phyloP scores from a whole-genome alignment of 805 yeast species.

The Pichia manshurica region DNA sequence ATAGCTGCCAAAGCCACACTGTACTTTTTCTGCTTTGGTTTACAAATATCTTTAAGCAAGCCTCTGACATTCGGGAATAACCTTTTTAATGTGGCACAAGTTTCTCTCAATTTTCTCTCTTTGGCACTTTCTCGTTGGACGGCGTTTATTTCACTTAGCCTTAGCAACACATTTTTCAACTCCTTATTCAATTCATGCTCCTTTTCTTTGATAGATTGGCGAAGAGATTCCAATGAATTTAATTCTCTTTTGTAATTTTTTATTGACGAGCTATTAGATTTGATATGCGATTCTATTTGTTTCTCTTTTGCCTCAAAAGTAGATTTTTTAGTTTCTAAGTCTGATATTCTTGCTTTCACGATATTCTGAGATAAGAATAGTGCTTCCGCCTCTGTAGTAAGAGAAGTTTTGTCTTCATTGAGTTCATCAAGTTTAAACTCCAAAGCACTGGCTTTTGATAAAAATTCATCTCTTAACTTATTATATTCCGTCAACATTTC shows the following conservation, averaged over 20 bases:
- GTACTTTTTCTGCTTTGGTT: slow-evolving; percentile 67
- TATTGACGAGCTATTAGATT: slow-evolving; percentile 31
- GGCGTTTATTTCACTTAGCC: slow-evolving; percentile 69
- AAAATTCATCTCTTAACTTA: slow-evolving; percentile 46
- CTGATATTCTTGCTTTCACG: slow-evolving; percentile 32
- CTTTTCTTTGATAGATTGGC: slow-evolving; percentile 35
- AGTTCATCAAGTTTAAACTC: slow-evolving; percentile 46
- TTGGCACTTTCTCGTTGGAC: slow-evolving; percentile 68
- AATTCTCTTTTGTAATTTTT: slow-evolving; percentile 24
- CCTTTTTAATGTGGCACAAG: slow-evolving; percentile 60
- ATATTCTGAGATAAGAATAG: slow-evolving; percentile 33
- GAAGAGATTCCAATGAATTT: slow-evolving; percentile 28
- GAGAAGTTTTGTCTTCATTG: slow-evolving; percentile 35
- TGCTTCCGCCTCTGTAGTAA: slow-evolving; percentile 30
- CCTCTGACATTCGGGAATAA: slow-evolving; percentile 85
- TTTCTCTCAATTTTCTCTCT: slow-evolving; percentile 68
- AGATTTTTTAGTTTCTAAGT: slow-evolving; percentile 29
- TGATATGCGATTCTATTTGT: slow-evolving; percentile 21
- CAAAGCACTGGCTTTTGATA: slow-evolving; percentile 51
- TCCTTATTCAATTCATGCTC: slow-evolving; percentile 61
- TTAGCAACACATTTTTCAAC: slow-evolving; percentile 52
- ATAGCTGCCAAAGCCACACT: slow-evolving; percentile 70
- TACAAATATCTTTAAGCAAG: slow-evolving; percentile 69
- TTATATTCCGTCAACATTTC: slow-evolving; percentile 57
- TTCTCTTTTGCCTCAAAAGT: slow-evolving; percentile 28